Evolutionary conservation across 805 yeast genomes (phyloP), one percentile per base, ranked within the genome.

Genomic region (Suhomyces emberorum): DNA sequence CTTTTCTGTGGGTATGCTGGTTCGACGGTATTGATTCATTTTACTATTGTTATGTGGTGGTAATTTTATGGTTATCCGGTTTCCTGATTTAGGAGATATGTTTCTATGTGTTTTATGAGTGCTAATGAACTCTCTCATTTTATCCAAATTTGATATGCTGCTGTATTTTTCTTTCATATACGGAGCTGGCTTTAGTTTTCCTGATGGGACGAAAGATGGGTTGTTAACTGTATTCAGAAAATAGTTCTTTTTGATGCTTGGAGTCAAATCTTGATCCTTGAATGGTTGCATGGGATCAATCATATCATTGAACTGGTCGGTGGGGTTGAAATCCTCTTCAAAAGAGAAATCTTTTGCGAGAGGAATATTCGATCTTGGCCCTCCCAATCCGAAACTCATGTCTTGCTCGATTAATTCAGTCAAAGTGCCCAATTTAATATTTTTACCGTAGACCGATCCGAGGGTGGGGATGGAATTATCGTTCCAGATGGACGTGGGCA

Each of bases 141-240:
- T 19, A n/a, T 34, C 30, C 24, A 28, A 34, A 18, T 15, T 28
- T 15, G 7, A 10, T 11, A 20, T 15, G 10, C 10, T n/a, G 6
- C 18, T 14, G 7, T 7, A 6, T 12, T 12, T 7, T 20, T 30
- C 32, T 20, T 15, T 30, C 26, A 30, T 20, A 9, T 20, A 7
- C 8, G 32, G 32, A 5, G 32, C 15, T 7, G 32, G 32, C 17
- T 30, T 30, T 21, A 30, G 20, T 8, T 16, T 14, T 15, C 15
- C 26, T 8, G 39, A 35, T 4, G 52, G 52, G 7, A 51, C 38
- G 24, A 51, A 52, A 4, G 47, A 34, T 1, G 53, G 49, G n/a
- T 40, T 41, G 30, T 48, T 49, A 15, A 48, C 46, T 23, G 39
- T 38, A 15, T 30, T 32, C 39, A 38, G 37, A 31, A 46, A 48